These are phyloP conservation scores for Mycena belliarum DNA, from an alignment of 768 basidiomycete genomes.

Conservation along the genomic window DNA sequence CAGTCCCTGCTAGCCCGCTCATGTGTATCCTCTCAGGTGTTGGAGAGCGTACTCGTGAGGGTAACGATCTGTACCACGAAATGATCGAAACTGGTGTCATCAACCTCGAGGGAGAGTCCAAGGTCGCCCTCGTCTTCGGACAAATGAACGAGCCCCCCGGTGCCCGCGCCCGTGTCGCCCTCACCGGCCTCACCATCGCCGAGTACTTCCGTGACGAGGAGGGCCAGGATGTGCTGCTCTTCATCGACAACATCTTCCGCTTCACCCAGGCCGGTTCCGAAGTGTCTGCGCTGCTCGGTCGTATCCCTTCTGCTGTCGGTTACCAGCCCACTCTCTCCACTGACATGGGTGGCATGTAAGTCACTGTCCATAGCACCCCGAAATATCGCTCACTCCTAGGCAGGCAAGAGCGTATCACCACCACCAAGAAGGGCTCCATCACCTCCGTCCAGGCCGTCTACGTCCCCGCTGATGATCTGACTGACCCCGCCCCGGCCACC, in stretches of 20 bases:
- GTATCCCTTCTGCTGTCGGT: conserved; percentile 99
- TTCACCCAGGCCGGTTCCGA: conserved; percentile 99
- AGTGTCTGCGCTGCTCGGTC: conserved; percentile 98
- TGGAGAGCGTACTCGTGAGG: conserved; percentile 99
- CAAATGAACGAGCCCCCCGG: conserved; percentile 99
- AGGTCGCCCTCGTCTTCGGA: conserved; percentile 99
- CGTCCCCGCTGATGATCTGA: conserved; percentile 99
- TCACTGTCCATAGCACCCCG: conserved; percentile 19
- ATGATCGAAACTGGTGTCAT: conserved; percentile 99
- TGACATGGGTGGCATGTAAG: conserved; percentile 99
- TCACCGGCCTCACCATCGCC: conserved; percentile 98
- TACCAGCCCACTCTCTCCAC: conserved; percentile 99
- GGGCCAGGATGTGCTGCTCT: conserved; percentile 99
- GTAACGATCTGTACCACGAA: conserved; percentile 98
- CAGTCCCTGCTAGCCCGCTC: background rate
- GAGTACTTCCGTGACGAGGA: conserved; percentile 99
- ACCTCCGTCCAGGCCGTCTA: conserved; percentile 99
- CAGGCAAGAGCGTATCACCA: conserved; percentile 99
- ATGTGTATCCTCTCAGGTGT: conserved; percentile 64
- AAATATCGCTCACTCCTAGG: background rate
- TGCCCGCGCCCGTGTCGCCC: conserved; percentile 99
- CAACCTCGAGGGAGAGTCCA: conserved; percentile 99
- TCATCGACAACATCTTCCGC: conserved; percentile 99
- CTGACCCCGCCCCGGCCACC: conserved; percentile 98
- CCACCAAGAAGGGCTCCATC: conserved; percentile 99